Conservation (phyloP, 352 stramenopile genomes). For the Pythium volutum region DNA sequence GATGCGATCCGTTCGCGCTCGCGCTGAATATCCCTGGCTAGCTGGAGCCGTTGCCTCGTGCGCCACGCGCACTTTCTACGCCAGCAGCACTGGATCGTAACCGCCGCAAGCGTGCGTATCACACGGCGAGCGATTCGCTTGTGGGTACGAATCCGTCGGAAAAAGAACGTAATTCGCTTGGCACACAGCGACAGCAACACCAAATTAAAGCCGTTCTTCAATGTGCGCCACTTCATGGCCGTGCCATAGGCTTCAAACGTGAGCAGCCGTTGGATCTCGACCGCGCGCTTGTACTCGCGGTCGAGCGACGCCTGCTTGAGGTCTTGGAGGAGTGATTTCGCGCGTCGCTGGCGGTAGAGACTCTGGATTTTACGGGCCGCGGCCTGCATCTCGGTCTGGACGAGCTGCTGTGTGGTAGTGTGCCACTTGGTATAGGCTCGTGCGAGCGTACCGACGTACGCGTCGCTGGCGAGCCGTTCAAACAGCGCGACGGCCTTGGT, state of each 20-base stretch:
- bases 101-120: constrained; percentile 23
- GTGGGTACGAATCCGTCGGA: constrained; percentile 34
- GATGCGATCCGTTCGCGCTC: constrained; percentile 15
- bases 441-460: constrained; percentile 45
- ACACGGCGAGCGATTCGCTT: constrained; percentile 29
- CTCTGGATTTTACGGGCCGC: constrained; percentile 49
- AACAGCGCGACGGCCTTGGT: constrained; percentile 44
- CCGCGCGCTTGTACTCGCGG: constrained; percentile 34
- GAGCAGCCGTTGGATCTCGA: constrained; percentile 48
- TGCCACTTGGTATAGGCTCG: constrained; percentile 39
- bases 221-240: constrained; percentile 50
- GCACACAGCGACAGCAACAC: constrained; percentile 46
- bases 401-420: neutral
- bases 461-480: constrained; percentile 51
- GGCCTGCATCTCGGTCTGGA: constrained; percentile 24
- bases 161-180: constrained; percentile 46
- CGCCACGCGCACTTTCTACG: constrained; percentile 3
- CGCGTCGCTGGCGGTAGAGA: constrained; percentile 35
- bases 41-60: neutral
- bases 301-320: constrained; percentile 44
- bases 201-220: constrained; percentile 57
- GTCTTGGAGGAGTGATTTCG: constrained; percentile 27
- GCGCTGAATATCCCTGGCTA: constrained; percentile 7
- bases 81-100: constrained; percentile 33
- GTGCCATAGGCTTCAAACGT: constrained; percentile 54